Base-by-base conservation (phyloP, 106 monocot genomes). In the Allium fistulosum region DNA sequence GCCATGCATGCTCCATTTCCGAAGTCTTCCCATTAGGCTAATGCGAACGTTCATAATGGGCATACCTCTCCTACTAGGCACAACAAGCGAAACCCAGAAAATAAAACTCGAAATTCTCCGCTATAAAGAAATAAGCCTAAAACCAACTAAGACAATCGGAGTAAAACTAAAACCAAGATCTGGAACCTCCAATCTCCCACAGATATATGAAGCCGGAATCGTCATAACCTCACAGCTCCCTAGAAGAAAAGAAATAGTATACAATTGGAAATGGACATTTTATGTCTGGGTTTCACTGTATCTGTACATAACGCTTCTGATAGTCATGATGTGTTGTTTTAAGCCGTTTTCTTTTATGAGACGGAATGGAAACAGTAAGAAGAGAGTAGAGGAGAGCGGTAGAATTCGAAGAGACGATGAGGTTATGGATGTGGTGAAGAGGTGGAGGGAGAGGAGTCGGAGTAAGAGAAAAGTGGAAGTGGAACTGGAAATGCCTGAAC, bases 201-300 rank as follows among this genome's bases (percentile, higher is more conserved):
- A 91, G 45, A 11, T 91, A 49, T 91, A 91, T 10, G 53, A 51
- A 16, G 76, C 81, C 7, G 84, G 81, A 66, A 28, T 87, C 45
- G 2, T 62, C 48, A 66, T 92, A 49, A 71, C 27, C 49, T 80
- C 88, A 2, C 72, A 74, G 65, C 92, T 83, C 4, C 92, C 88
- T 47, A 65, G 84, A 73, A 67, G 56, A 51, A 92, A 88, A 68
- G 68, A 76, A 65, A 13, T 88, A 16, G 74, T 78, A 9, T 66
- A 83, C 76, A 83, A 79, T 10, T 92, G 92, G 92, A 88, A 81
- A 66, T 85, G 85, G 88, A 85, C 92, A 3, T 69, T 85, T 60
- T 88, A 79, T 27, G 80, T 88, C 6, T 88, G 92, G 88, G 57
- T 63, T 7, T 78, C 80, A 4, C 46, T 85, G 60, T 77, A 85